Evolutionary conservation across 2,329 filamentous ascomycete species (phyloP).

Genomic region (Colletotrichum sp.): DNA sequence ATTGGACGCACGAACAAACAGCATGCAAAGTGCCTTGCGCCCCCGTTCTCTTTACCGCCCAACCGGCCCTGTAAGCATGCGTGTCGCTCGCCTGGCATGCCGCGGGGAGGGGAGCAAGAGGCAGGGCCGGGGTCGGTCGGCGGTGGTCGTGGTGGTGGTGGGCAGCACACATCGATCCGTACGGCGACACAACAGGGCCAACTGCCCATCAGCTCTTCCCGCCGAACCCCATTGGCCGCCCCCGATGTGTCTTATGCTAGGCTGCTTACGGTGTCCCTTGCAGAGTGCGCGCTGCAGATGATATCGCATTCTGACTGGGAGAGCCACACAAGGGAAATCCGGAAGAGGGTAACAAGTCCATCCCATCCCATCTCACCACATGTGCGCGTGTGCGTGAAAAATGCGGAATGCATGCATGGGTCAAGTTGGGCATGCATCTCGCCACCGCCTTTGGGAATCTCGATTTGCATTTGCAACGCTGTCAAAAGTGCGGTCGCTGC

Average conservation of each 20-base stretch:
- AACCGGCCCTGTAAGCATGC: background rate
- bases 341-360: background rate
- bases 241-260: background rate
- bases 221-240: background rate
- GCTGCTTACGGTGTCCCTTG: slow-evolving; percentile 14
- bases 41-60: background rate
- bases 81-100: background rate
- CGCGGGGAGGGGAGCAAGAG: background rate
- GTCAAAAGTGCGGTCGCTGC: background rate
- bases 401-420: background rate
- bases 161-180: background rate
- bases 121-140: background rate
- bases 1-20: background rate
- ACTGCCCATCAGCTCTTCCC: background rate
- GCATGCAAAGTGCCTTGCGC: background rate
- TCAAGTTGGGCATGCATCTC: background rate
- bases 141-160: background rate
- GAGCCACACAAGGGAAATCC: background rate
- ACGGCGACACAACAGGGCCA: background rate
- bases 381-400: background rate
- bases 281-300: slow-evolving; percentile 16
- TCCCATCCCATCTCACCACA: background rate
- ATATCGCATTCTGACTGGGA: background rate
- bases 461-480: background rate
- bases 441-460: background rate